Conservation (phyloP, 345 rosid genomes). For the Citrus cavaleriei region DNA sequence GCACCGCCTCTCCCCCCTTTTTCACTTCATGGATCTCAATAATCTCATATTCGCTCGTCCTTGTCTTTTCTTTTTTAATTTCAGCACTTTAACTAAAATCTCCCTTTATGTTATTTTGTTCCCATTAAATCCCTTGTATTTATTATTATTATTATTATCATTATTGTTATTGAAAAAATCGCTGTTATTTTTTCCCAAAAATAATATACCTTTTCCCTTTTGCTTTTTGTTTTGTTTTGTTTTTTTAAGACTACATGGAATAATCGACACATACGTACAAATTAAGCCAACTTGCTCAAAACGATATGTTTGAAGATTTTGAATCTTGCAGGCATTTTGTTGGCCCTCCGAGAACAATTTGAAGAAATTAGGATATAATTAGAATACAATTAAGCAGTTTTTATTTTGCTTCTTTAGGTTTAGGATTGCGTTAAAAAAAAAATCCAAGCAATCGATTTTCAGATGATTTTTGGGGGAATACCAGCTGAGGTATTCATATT, state of each 20-base stretch:
- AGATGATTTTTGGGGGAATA: too few species aligned
- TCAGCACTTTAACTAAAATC: too few species aligned
- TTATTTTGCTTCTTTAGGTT: not conserved
- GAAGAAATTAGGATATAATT: not conserved
- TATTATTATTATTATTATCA: too few species aligned
- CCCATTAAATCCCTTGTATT: too few species aligned
- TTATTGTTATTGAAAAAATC: not conserved
- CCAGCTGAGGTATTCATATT: not conserved
- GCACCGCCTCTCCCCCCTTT: not conserved
- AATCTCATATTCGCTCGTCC: not conserved
- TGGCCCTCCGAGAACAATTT: not conserved
- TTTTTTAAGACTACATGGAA: not conserved
- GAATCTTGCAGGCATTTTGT: not conserved
- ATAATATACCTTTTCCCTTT: not conserved
- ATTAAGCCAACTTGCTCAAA: not conserved
- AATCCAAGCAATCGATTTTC: too few species aligned
- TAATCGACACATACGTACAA: not conserved
- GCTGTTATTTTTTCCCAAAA: not conserved
- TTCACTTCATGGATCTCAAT: not conserved
- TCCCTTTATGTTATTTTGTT: not conserved
- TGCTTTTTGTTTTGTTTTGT: not conserved
- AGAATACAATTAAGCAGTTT: not conserved
- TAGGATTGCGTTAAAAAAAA: not conserved
- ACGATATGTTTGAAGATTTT: not conserved
- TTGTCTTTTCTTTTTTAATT: not conserved